Percentiles rank a stretch among this genome's conserved stretches.
Evolutionary conservation across 345 rosid genomes (phyloP).

Genomic region (Eucalyptus guilfoylei): DNA sequence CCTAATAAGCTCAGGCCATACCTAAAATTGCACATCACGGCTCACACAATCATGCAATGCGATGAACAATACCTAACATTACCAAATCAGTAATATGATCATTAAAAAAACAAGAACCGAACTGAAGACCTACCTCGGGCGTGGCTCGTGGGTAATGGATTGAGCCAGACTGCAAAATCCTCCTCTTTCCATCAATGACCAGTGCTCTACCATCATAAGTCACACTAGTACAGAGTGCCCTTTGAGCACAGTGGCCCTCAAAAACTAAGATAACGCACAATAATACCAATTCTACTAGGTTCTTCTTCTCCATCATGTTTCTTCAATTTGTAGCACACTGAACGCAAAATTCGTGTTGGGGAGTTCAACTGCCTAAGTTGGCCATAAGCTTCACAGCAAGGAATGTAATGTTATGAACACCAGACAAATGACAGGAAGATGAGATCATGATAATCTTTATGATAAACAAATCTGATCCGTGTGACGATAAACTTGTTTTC

Average conservation of each 20-base stretch:
- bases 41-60: background rate
- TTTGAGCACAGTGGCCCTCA: conserved; percentile 5
- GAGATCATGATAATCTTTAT: background rate
- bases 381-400: background rate
- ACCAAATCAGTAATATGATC: background rate
- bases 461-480: background rate
- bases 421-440: background rate
- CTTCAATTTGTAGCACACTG: background rate
- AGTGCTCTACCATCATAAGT: conserved; percentile 50
- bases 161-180: conserved; percentile 56
- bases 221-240: conserved; percentile 10
- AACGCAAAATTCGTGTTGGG: background rate
- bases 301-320: background rate
- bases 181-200: conserved; percentile 48
- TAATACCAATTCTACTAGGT: background rate
- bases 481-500: background rate
- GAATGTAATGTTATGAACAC: background rate
- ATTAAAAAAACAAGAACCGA: background rate
- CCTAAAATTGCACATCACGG: conserved; percentile 12
- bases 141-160: conserved; percentile 48
- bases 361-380: background rate
- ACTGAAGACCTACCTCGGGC: conserved; percentile 27
- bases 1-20: conserved; percentile 52
- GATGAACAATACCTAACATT: background rate
- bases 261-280: background rate